Base-by-base conservation (phyloP, 2,329 filamentous ascomycete genomes). In the Pseudogymnoascus sp. region DNA sequence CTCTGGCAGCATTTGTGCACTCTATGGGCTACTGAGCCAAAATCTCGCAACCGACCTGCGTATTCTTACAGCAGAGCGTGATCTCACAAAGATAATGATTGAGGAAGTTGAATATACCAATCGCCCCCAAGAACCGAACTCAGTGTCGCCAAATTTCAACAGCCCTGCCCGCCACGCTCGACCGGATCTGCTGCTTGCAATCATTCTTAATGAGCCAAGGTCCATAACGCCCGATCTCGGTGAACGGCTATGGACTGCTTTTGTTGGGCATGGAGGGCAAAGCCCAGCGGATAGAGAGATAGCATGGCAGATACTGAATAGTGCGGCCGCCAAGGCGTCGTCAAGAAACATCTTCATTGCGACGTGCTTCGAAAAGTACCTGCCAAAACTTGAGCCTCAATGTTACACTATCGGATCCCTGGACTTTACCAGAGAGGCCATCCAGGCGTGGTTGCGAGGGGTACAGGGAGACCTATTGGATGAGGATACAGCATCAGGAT, bases 1-100 rank as follows among this genome's bases (percentile, higher is more conserved):
- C 0, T 81, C 89, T 5, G 91, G 91, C 1, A 95, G 90, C 67
- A 81, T 93, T 18, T 88, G 86, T 70, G 87, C 86, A 14, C 76
- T 91, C 55, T 76, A 72, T 60, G 75, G 79, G 52, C 71, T 84
- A 16, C 76, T 83, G n/a, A 76, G 77, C 7, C 75, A 75, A 18
- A 75, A 80, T 38, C 70, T 81, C 38, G 69, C 69, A 2, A 75
- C 75, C 6, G 85, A 88, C 64, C 73, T 91, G 21, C 79, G 78
- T 28, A 73, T 76, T n/a, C 74, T 91, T 59, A 81, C 83, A 7
- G 75, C 79, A 5, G 80, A 88, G n/a, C 82, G 88, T 69, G 80
- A 85, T 65, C 73, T 91, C 58, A 82, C 85, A 1, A 76, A 76
- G 60, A 76, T 91, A 4, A 73, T 90, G 11, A 77, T 91, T 35